phyloP scores from a whole-genome alignment of 2,329 filamentous ascomycete genomes.

The Trichophyton equinum region DNA sequence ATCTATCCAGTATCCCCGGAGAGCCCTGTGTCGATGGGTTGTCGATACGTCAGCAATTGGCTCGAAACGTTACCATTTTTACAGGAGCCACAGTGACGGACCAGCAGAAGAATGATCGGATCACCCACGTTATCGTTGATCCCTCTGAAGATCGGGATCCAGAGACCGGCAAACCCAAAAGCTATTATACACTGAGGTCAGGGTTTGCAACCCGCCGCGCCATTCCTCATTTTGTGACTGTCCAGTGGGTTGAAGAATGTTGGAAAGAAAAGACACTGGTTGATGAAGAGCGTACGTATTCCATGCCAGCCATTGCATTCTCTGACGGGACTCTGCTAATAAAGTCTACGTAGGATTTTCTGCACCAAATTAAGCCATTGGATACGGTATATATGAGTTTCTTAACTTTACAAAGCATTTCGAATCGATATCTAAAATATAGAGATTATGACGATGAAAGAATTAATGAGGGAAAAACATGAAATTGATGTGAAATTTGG shows the following conservation, averaged over 20 bases:
- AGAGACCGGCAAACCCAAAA: constrained; percentile 34
- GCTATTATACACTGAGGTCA: constrained; percentile 25
- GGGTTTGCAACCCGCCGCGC: constrained; percentile 17
- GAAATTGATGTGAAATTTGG: no score
- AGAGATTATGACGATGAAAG: no score
- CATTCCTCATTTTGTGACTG: constrained; percentile 56
- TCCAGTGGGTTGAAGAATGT: constrained; percentile 64
- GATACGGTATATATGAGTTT: no score
- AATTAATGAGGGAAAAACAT: no score
- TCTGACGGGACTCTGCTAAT: background rate
- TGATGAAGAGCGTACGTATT: constrained; percentile 55
- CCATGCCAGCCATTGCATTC: background rate
- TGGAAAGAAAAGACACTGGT: constrained; percentile 68
- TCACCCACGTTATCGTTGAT: constrained; percentile 62
- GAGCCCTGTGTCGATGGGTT: background rate
- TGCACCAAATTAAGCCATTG: background rate
- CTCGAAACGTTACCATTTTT: constrained; percentile 53
- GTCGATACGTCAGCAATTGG: constrained; percentile 28
- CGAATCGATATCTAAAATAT: no score
- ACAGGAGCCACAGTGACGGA: constrained; percentile 50
- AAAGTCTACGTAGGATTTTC: background rate
- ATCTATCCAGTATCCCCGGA: background rate
- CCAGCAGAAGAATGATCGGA: constrained; percentile 37
- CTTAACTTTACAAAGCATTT: no score
- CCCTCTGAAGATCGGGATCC: constrained; percentile 23